Evolutionary conservation across 2,329 filamentous ascomycete genomes (phyloP), one percentile per base, ranked within the genome.

Genomic region (Tolypocladium sp.): DNA sequence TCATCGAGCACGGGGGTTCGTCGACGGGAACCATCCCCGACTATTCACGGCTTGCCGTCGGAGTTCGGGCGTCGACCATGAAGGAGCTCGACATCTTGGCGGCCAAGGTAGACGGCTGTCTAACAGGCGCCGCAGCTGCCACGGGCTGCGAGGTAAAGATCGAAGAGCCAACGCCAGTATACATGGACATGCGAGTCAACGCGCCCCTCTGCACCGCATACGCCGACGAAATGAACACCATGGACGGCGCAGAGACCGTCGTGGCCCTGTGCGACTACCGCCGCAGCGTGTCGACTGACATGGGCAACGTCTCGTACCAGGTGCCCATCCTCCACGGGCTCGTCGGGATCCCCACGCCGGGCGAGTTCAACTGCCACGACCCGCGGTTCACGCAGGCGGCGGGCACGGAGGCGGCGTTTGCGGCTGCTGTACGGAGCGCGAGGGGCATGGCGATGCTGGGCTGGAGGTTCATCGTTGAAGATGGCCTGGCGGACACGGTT

Each of bases 231-330:
- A 33, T 51, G 27, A 51, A 51, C 27, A 51, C 6, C 13, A 33
- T 51, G 46, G 15, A 30, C 27, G 27, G 27, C 46, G 4, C 46
- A 12, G 38, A 41, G 37, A 30, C 22, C 13, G 53, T 55, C 7
- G 53, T 55, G 9, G 53, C 53, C 37, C n/a, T 41, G 22, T 15
- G 75, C 64, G 63, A 68, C 52, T 65, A 69, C 42, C 65, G 67
- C 3, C 64, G 76, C 56, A 63, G 64, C 9, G 68, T 64, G 8
- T 77, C 76, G 1, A 78, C 77, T 0, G 77, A 79, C 66, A 77
- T 78, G 77, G 77, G 77, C 20, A 80, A 80, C 57, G 76, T 80
- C 30, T 74, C 73, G 17, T 77, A 79, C 52, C 61, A 73, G 4
- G 67, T 75, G 6, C 78, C 78, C 1, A 74, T 73, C 2, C 74